Conservation (phyloP, 257 asterid species). For the Solanum peruvianum region DNA sequence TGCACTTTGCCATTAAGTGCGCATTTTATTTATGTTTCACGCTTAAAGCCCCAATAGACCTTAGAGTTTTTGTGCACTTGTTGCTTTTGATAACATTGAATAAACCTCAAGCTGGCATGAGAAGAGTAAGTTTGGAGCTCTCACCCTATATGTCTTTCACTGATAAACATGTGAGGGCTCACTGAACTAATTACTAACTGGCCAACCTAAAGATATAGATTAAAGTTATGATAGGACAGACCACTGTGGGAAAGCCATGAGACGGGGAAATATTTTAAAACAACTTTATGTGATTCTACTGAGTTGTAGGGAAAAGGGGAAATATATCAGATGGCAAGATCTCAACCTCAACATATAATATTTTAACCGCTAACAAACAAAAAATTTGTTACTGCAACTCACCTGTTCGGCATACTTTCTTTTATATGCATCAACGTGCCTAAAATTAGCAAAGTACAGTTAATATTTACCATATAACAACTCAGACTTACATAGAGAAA, state of each 20-base stretch:
- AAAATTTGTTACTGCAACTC: constrained; percentile 8
- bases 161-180: background rate
- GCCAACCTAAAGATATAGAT: background rate
- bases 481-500: background rate
- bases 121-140: background rate
- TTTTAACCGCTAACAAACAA: background rate
- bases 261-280: background rate
- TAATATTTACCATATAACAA: constrained; percentile 1
- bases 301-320: background rate
- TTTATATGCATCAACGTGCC: constrained; percentile 67
- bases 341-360: background rate
- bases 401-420: constrained; percentile 90
- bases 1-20: background rate
- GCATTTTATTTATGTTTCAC: too few species aligned
- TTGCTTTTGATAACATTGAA: background rate
- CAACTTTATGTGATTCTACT: background rate
- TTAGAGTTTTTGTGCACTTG: background rate
- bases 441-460: constrained; percentile 24
- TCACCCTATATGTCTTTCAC: background rate
- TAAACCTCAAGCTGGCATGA: background rate
- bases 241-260: background rate
- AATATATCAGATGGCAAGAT: background rate
- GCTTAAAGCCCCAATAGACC: background rate
- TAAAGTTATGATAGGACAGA: background rate
- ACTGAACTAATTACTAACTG: background rate